These are phyloP conservation scores for Bipolaris oryzae DNA, from an alignment of 2,329 filamentous ascomycete genomes.

Conservation along the genomic window DNA sequence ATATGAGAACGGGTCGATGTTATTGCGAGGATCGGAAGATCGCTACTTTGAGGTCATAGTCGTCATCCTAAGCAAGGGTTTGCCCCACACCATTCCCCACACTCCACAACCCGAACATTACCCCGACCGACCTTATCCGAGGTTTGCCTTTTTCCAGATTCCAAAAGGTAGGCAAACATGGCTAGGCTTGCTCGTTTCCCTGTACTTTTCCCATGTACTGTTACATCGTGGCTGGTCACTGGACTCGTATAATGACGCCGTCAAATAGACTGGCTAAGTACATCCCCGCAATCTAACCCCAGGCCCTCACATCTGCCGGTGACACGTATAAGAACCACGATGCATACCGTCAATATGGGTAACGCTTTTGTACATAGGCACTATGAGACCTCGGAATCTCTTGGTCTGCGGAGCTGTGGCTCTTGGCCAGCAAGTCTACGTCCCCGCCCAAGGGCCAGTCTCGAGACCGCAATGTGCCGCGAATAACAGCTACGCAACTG, in stretches of 20 bases:
- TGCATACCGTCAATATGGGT: background rate
- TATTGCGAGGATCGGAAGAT: background rate
- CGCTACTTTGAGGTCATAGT: background rate
- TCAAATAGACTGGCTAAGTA: background rate
- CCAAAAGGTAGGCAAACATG: conserved; percentile 1
- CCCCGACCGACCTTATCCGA: conserved; percentile 5
- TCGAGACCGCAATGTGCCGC: conserved; percentile 35
- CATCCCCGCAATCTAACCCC: background rate
- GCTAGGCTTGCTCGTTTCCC: background rate
- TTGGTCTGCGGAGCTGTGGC: conserved; percentile 15
- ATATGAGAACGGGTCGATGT: background rate
- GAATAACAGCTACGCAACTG: conserved; percentile 34
- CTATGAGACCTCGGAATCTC: conserved; percentile 23
- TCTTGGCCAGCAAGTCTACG: conserved; percentile 47
- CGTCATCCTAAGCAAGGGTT: background rate
- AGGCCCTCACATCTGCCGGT: background rate
- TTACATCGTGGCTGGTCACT: background rate
- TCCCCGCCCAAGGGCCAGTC: conserved; percentile 37
- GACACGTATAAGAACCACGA: background rate
- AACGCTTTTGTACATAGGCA: background rate
- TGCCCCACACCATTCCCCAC: conserved; percentile 5
- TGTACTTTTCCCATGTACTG: background rate
- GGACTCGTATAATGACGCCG: conserved; percentile 3
- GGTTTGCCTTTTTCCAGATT: background rate
- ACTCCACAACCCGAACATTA: conserved; percentile 3